These are phyloP conservation scores for Arabidopsis suecica DNA, from an alignment of 345 rosid genomes.

Conservation along the genomic window DNA sequence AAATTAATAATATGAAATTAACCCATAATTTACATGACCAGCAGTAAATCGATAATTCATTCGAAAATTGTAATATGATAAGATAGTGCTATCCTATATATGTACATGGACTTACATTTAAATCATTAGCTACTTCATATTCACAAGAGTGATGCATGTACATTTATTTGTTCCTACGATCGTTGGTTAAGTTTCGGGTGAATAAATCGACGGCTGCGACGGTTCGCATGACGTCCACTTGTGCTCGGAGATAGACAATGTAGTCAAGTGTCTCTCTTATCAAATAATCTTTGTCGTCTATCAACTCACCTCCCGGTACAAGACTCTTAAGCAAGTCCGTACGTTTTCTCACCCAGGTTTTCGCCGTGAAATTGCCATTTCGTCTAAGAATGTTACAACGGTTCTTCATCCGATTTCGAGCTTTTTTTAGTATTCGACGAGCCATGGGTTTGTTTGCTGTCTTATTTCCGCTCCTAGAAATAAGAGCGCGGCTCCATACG, in stretches of 20 bases:
- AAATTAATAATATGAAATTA: background rate
- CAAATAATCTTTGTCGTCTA: conserved; percentile 60
- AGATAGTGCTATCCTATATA: conserved; percentile 29
- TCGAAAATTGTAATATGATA: conserved; percentile 13
- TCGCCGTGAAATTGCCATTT: conserved; percentile 43
- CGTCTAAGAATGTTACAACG: conserved; percentile 15
- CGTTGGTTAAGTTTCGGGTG: conserved; percentile 5
- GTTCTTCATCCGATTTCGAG: conserved; percentile 36
- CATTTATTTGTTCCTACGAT: conserved; percentile 15
- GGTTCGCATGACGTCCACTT: conserved; percentile 77
- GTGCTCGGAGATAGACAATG: conserved; percentile 70
- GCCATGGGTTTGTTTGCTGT: conserved; percentile 29
- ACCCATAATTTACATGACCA: background rate
- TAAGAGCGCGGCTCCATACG: conserved; percentile 78
- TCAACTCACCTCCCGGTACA: conserved; percentile 75
- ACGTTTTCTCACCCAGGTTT: conserved; percentile 60
- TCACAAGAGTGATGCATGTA: conserved; percentile 34
- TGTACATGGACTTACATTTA: conserved; percentile 8
- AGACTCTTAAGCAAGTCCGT: conserved; percentile 63
- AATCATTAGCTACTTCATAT: conserved; percentile 33
- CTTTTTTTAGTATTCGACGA: conserved; percentile 38
- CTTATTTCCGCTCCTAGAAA: conserved; percentile 40
- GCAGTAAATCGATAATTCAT: background rate
- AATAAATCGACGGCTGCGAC: conserved; percentile 46
- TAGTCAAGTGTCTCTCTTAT: conserved; percentile 89